phyloP scores from a whole-genome alignment of 306 rosid genomes.

The Glycine soja region DNA sequence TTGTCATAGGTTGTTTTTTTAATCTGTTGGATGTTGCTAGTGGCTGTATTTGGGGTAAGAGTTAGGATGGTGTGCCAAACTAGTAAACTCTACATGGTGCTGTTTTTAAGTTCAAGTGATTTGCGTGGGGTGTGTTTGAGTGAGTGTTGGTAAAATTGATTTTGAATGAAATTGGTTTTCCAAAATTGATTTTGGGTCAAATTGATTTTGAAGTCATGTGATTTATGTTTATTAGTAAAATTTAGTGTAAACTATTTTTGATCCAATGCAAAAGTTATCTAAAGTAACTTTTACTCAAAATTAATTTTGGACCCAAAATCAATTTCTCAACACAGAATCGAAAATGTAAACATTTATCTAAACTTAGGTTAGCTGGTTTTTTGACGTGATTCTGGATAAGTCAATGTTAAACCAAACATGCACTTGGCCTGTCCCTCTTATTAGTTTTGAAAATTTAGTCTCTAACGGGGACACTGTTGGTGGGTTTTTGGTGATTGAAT shows the following conservation, averaged over 20 bases:
- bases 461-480: background rate
- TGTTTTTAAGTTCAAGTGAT: slow-evolving; percentile 18
- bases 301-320: background rate
- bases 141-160: background rate
- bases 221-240: background rate
- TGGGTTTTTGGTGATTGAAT: slow-evolving; percentile 35
- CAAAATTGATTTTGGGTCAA: background rate
- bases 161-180: background rate
- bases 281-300: background rate
- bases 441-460: slow-evolving; percentile 26
- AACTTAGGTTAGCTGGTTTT: background rate
- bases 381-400: background rate
- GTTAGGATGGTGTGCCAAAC: background rate
- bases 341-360: too few species aligned
- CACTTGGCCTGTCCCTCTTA: background rate
- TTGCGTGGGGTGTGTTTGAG: background rate
- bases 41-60: slow-evolving; percentile 16
- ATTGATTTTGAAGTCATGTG: background rate
- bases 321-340: too few species aligned
- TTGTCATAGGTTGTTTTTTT: slow-evolving; percentile 16
- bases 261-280: background rate
- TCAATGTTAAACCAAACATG: background rate
- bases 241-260: background rate
- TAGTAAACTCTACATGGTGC: background rate
- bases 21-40: slow-evolving; percentile 17